Base-by-base conservation (phyloP, 2,329 filamentous ascomycete species). In the Cadophora gregata region DNA sequence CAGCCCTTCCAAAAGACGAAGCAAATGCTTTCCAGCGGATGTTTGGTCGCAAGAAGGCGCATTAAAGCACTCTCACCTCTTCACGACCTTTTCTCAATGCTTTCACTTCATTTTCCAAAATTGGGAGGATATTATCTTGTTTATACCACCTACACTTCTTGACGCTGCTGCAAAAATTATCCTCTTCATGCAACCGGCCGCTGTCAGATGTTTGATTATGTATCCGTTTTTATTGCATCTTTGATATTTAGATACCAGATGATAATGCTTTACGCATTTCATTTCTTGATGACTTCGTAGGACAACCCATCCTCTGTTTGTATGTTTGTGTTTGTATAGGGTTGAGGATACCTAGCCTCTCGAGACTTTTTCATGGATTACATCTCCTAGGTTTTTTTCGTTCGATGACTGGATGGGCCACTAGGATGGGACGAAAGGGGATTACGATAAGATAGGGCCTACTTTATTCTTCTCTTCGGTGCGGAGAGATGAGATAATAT, bases 31-130 rank as follows among this genome's bases (percentile, higher is more conserved):
- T 75, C 21, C 69, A 70, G 45, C 63, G 71, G 31, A 74, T 75
- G 68, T 75, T 75, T 63, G 72, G 73, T n/a, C 68, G 74, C 31
- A 75, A 72, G 64, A 75, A 73, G 65, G 68, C 48, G 33, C 59
- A 38, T 33, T 55, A 36, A 62, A 31, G 21, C 9, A 8, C 31
- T 60, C 58, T 45, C 33, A 38, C 33, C 53, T 53, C 53, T 53
- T 45, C 36, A 51, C 47, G 24, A 45, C 27, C 19, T 50, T 27
- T 21, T 31, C 4, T 12, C 47, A 29, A 24, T 48, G 24, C 1
- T 14, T 38, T 24, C 5, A 2, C 7, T n/a, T 38, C 16, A 8
- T 27, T 55, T 19, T 7, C 16, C 31, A 31, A 59, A 50, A 31
- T 33, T 29, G 42, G 42, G 38, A 29, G 59, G 38, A 48, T 36